Base-by-base conservation (phyloP, 1,139 yeast genomes). In the Protomyces inouyei region DNA sequence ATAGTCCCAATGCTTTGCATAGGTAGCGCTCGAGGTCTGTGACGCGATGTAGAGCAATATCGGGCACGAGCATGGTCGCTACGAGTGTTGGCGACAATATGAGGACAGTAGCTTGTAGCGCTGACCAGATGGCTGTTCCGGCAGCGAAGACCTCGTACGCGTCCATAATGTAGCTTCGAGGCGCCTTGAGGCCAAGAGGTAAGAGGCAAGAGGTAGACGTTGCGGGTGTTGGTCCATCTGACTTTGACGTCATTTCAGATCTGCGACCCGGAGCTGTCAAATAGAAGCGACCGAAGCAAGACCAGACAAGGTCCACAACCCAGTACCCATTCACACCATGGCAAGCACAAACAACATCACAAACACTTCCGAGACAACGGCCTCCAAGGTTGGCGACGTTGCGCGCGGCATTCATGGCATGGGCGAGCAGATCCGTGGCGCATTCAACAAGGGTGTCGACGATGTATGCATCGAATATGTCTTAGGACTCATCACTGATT, bases 391-490 rank as follows among this genome's bases (percentile, higher is more conserved):
- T 35, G 57, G 38, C 32, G 55, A 53, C 43, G 35, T 59, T 51
- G 40, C 52, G 23, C 53, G 54, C 16, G 63, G 63, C 18, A 28
- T 59, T 36, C 63, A 59, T 23, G 63, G 63, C 57, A 40, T 59
- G 43, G 63, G 63, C 57, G 63, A 59, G 54, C 56, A 52, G 16
- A 52, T 59, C 36, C 38, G 63, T 9, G 63, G 63, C 43, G 45
- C 63, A 25, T 52, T 59, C 63, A 59, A 59, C 36, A 52, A 52
- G 28, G 63, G 63, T n/a, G 63, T 59, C 43, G 63, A 59, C 21
- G 57, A 59, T 35, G 52, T 45, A 36, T 23, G 35, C 16, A 37
- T 37, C 43, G 3, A 9, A 2, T 6, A n/a, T 16, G 37, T 14
- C 6, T 6, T 23, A 25, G 14, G 1, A n/a, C 36, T 51, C 16